A percentile compares a stretch with the other conserved stretches of the same genome.
phyloP scores from a whole-genome alignment of 2,329 filamentous ascomycete genomes.

The Lanzia echinophila region DNA sequence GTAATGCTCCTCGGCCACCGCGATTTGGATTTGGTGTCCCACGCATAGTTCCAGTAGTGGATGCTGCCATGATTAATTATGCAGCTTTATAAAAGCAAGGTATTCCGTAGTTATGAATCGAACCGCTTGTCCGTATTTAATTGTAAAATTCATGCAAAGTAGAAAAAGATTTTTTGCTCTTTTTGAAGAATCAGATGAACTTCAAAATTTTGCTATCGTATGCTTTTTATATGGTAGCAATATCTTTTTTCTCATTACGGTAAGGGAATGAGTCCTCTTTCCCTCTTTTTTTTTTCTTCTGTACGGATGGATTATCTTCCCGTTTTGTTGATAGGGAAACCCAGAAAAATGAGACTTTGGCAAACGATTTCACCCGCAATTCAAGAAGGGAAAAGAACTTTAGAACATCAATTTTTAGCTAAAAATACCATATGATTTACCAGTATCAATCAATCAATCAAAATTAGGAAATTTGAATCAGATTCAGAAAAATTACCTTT shows the following conservation, averaged over 20 bases:
- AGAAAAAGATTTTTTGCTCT: too few relatives aligned
- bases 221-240: too few relatives aligned
- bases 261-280: too few relatives aligned
- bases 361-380: neutral
- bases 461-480: neutral
- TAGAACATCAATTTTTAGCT: neutral
- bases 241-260: too few relatives aligned
- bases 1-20: slow-evolving; percentile 48
- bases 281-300: too few relatives aligned
- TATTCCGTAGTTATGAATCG: neutral
- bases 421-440: neutral
- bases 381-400: neutral
- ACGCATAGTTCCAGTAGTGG: slow-evolving; percentile 49
- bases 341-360: neutral
- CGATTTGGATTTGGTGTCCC: slow-evolving; percentile 55
- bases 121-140: neutral
- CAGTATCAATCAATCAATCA: neutral
- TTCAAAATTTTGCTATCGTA: too few relatives aligned
- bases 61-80: slow-evolving; percentile 26
- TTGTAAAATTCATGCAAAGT: neutral
- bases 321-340: too few relatives aligned
- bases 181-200: too few relatives aligned
- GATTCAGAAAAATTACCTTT: neutral
- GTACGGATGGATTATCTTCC: too few relatives aligned
- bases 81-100: neutral